phyloP scores from a whole-genome alignment of 1,139 yeast species.

The Pichia sp. region DNA sequence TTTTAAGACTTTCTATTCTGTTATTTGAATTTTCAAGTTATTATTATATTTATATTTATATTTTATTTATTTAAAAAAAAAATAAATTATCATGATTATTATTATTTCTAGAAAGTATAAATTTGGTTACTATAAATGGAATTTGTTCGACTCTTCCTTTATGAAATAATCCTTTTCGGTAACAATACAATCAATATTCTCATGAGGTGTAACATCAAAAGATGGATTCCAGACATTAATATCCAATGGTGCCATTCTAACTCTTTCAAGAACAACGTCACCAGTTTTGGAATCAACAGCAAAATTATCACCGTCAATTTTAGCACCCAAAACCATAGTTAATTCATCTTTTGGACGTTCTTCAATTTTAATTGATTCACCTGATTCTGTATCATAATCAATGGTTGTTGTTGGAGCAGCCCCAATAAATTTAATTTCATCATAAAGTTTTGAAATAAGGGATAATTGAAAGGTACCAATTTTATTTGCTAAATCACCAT shows the following conservation, averaged over 20 bases:
- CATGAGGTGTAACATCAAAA: constrained; percentile 86
- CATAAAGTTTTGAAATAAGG: constrained; percentile 47
- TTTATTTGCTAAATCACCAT: constrained; percentile 95
- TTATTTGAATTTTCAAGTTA: too few relatives aligned
- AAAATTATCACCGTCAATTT: constrained; percentile 30
- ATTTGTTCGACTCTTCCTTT: constrained; percentile 42
- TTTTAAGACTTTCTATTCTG: too few relatives aligned
- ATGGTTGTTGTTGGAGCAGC: constrained; percentile 95
- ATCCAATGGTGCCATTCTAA: constrained; percentile 83
- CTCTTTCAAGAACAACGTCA: constrained; percentile 35
- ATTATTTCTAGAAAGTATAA: too few relatives aligned
- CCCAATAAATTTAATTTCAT: constrained; percentile 70
- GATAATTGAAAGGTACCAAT: constrained; percentile 95
- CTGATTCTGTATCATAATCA: constrained; percentile 59
- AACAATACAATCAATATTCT: constrained; percentile 77
- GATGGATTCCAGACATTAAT: constrained; percentile 94
- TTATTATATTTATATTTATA: too few relatives aligned
- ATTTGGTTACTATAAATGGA: constrained; percentile 31
- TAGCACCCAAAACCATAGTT: constrained; percentile 68
- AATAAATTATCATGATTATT: too few relatives aligned
- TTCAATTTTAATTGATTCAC: constrained; percentile 76
- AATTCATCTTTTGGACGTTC: constrained; percentile 80
- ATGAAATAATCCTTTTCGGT: constrained; percentile 63
- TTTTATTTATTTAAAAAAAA: too few relatives aligned
- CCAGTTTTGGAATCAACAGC: constrained; percentile 15